Evolutionary conservation across 805 yeast genomes (phyloP), one percentile per base, ranked within the genome.

Genomic region (Saturnispora serradocipensis): DNA sequence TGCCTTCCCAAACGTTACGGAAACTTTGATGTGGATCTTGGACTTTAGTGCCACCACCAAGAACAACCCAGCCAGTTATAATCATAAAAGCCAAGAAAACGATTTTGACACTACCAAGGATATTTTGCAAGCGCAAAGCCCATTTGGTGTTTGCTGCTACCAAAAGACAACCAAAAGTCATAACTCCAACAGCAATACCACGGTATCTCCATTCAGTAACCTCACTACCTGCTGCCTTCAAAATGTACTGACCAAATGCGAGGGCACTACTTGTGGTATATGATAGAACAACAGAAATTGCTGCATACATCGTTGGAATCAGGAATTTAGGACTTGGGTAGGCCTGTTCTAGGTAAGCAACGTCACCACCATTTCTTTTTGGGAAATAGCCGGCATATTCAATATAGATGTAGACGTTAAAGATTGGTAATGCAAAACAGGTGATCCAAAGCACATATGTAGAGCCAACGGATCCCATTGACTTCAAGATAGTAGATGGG

Each of bases 181-280:
- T 75, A 40, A 86, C 85, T 5, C 79, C 93, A 39, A 86, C 70
- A 57, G 90, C 95, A 58, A 87, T 76, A 42, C 81, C 89, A 61
- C 91, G 74, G 57, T 84, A 82, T 60, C 81, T 80, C 95, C 95
- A 87, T 58, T 81, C 76, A 13, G 84, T 80, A 9, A 78, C 74
- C 54, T 80, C 84, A 18, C 71, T 74, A 42, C 79, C 84, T 5
- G 90, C 89, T 9, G 95, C 95, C 39, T 77, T 78, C 53, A 86
- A 71, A 54, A 87, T 73, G 68, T 84, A 86, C 61, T 83, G 84
- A 35, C 95, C 95, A 56, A 84, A 84, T 35, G 85, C 87, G 48
- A 85, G 80, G 20, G 90, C 82, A 65, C 86, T 85, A 65, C 90
- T 87, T 11, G 93, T 81, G 22, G 95, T 90, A 88, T 90, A 87